phyloP scores from a whole-genome alignment of 257 asterid species.

The Ehretia macrophylla region DNA sequence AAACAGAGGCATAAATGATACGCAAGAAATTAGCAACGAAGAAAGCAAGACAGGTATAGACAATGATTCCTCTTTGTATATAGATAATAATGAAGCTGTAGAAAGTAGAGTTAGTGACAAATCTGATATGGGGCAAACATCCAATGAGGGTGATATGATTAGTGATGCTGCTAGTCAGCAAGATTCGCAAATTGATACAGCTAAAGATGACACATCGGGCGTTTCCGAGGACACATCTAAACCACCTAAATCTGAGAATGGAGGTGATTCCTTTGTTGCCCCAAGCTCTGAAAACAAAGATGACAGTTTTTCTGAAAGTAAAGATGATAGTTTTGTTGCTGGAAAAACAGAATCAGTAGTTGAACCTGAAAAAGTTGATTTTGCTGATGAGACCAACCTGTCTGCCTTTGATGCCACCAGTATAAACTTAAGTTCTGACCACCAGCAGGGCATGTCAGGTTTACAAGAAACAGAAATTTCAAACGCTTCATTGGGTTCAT shows the following conservation, averaged over 20 bases:
- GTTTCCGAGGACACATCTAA: slow-evolving; percentile 39
- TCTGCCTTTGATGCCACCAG: slow-evolving; percentile 30
- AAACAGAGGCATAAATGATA: slow-evolving; percentile 36
- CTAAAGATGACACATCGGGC: slow-evolving; percentile 29
- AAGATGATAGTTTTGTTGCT: slow-evolving; percentile 28
- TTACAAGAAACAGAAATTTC: slow-evolving; percentile 29
- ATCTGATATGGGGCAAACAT: slow-evolving; percentile 30
- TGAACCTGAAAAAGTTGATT: slow-evolving; percentile 38
- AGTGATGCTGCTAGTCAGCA: slow-evolving; percentile 20
- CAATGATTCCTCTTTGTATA: slow-evolving; percentile 31
- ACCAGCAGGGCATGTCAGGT: slow-evolving; percentile 30
- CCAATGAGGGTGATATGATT: slow-evolving; percentile 30
- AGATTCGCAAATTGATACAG: slow-evolving; percentile 35
- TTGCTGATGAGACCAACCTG: slow-evolving; percentile 27
- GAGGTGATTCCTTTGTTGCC: slow-evolving; percentile 28
- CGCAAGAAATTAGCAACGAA: slow-evolving; percentile 28
- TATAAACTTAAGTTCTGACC: slow-evolving; percentile 26
- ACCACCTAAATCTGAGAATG: slow-evolving; percentile 33
- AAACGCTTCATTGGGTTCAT: slow-evolving; percentile 22
- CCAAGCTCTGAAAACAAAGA: slow-evolving; percentile 34
- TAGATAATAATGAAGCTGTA: slow-evolving; percentile 36
- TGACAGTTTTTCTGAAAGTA: slow-evolving; percentile 21
- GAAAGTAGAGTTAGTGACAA: slow-evolving; percentile 39
- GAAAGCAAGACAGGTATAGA: slow-evolving; percentile 39
- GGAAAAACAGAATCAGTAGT: slow-evolving; percentile 28